Base-by-base conservation (phyloP, 148 eudicot species). In the Salicornia ramosissima region DNA sequence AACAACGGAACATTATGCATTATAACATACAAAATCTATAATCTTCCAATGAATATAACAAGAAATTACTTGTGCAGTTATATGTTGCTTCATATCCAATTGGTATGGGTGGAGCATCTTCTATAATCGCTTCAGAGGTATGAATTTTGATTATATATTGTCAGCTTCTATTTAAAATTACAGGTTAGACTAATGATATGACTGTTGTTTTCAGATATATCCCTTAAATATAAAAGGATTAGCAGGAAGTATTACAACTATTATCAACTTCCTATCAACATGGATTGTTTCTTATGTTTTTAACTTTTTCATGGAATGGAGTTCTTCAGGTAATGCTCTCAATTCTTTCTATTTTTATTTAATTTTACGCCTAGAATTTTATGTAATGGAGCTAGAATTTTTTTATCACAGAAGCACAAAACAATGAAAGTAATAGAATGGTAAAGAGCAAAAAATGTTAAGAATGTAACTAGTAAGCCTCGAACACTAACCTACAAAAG, bases 221-320 rank as follows among this genome's bases (percentile, higher is more conserved):
- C 82, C 82, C 9, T 43, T 69, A 18, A 80, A 71, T 61, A 43
- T 76, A 13, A 73, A 76, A 34, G 74, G 83, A 10, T 24, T 70
- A 72, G 80, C 75, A 18, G 83, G 77, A 64, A 76, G 83, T 47
- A 26, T 76, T 12, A 18, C 29, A 4, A 30, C 64, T 59, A 26
- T 80, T 50, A 34, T 59, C 14, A 5, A 13, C 24, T 57, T 57
- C 30, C 3, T 69, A 3, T 50, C 46, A 26, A 75, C 65, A 46
- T 76, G 75, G 68, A 12, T 80, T 28, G 76, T 80, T 51, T 7
- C 80, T 2, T 80, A 80, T 62, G 26, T 64, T 47, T 80, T 80
- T 24, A 76, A 76, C 69, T 76, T 72, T 56, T 58, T 33, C 50
- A 68, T 74, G 80, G 72, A 64, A 19, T 80, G 80, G 83, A 80